Base-by-base conservation (phyloP, 2,329 filamentous ascomycete genomes). In the Botrytis fabae region DNA sequence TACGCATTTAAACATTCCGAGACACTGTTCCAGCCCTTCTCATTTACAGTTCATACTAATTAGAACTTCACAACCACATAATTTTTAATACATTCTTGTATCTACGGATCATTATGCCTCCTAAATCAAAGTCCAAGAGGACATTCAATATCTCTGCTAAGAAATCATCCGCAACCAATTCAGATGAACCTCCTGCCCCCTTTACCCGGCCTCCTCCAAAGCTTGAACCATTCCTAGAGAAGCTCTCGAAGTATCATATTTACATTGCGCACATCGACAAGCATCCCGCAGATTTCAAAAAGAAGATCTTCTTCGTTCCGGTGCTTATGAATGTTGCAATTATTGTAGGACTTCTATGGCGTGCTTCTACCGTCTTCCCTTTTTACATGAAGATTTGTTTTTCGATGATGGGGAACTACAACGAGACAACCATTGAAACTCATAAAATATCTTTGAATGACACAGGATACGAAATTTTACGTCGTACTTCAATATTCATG, bases 251-350 rank as follows among this genome's bases (percentile, higher is more conserved):
- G 72, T 83, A 87, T 72, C 89, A 93, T 81, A 87, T 97, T 80
- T 97, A 98, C 86, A 88, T 98, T 79, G 87, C 92, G 44, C 94
- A 97, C 84, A 85, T 97, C 82, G 95, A 98, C 85, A 84, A 83
- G 74, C 90, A 92, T 75, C 90, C 91, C 0, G 82, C 83, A 32
- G 85, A 86, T 42, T 89, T 95, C 83, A 98, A 98, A 83, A 89
- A 89, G 81, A 92, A 93, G 79, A 92, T 97, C 78, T 98, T 97
- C 83, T 79, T 90, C 65, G 90, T 97, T 0, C 94, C 95, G 25
- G 86, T 94, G 28, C 81, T 90, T 28, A 89, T 97, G 83, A 98
- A 98, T 82, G 73, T 92, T 48, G 82, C 84, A 77, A 90, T 98
- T 73, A 84, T 86, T 14, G 79, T 85, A 2, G 82, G 93, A 46